Evolutionary conservation across 805 yeast genomes (phyloP).

Genomic region (Ogataea glucozyma): DNA sequence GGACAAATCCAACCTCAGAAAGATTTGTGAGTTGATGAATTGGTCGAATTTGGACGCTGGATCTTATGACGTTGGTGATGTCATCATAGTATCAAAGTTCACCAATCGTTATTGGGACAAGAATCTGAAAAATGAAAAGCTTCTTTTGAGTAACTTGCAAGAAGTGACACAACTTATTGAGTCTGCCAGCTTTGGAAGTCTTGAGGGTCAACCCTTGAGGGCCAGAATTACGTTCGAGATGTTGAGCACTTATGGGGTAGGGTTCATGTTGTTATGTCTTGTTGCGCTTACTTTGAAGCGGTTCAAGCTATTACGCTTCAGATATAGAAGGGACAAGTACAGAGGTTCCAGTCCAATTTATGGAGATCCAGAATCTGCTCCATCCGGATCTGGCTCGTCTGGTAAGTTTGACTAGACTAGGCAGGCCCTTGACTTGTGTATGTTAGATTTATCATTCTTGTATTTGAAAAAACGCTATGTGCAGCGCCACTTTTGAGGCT

Average conservation of each 20-base stretch:
- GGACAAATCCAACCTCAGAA: slow-evolving; percentile 43
- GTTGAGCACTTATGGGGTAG: slow-evolving; percentile 11
- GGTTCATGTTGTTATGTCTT: slow-evolving; percentile 8
- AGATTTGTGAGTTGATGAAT: slow-evolving; percentile 23
- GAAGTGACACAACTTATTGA: slow-evolving; percentile 16
- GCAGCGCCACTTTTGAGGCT: no score
- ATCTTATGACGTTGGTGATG: slow-evolving; percentile 52
- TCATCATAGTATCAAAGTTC: slow-evolving; percentile 49
- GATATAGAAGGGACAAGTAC: not conserved
- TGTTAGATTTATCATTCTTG: no score
- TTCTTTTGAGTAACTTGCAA: slow-evolving; percentile 12
- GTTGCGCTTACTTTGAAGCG: slow-evolving; percentile 5
- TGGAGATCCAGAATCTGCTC: slow-evolving; percentile 10
- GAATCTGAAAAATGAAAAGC: slow-evolving; percentile 9
- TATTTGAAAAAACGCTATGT: no score
- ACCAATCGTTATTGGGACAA: slow-evolving; percentile 27
- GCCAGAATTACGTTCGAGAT: slow-evolving; percentile 10
- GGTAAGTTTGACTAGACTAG: slow-evolving; percentile 12
- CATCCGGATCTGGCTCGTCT: not conserved
- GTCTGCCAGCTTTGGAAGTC: slow-evolving; percentile 11
- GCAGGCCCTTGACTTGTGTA: no score
- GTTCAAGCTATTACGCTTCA: not conserved
- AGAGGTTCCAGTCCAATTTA: slow-evolving; percentile 7
- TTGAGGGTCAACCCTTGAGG: slow-evolving; percentile 12
- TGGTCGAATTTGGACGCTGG: slow-evolving; percentile 41